phyloP scores from a whole-genome alignment of 352 stramenopile species.

The Aphanomyces invadans region DNA sequence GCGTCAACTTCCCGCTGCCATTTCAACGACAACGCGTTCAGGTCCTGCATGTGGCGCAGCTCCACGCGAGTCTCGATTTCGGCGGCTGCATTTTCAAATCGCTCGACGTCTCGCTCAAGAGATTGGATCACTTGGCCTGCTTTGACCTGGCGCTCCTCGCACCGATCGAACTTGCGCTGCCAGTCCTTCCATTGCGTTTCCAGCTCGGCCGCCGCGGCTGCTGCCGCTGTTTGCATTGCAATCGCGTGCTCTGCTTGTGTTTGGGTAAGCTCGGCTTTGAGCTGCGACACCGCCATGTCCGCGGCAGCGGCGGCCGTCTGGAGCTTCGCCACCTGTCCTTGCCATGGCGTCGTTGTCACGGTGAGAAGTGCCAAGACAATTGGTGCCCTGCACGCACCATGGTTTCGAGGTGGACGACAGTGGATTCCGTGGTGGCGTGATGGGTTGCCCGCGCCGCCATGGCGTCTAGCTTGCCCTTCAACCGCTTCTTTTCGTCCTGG shows the following conservation, averaged over 20 bases:
- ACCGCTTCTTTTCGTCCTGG: constrained; percentile 1
- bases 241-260: neutral
- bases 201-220: neutral
- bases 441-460: neutral
- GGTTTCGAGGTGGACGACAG: neutral
- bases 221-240: neutral
- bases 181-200: neutral
- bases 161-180: neutral
- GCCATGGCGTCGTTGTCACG: neutral
- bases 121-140: neutral
- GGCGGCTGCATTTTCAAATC: neutral
- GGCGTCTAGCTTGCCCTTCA: neutral
- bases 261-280: neutral
- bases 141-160: neutral
- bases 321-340: neutral
- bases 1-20: neutral
- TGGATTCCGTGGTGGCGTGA: neutral
- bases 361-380: neutral
- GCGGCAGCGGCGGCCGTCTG: neutral
- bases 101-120: neutral
- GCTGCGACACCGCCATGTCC: neutral
- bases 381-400: neutral
- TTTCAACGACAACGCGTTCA: neutral
- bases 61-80: neutral
- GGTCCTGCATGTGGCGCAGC: neutral